Evolutionary conservation across 306 rosid genomes (phyloP).

Genomic region (Vicia villosa): DNA sequence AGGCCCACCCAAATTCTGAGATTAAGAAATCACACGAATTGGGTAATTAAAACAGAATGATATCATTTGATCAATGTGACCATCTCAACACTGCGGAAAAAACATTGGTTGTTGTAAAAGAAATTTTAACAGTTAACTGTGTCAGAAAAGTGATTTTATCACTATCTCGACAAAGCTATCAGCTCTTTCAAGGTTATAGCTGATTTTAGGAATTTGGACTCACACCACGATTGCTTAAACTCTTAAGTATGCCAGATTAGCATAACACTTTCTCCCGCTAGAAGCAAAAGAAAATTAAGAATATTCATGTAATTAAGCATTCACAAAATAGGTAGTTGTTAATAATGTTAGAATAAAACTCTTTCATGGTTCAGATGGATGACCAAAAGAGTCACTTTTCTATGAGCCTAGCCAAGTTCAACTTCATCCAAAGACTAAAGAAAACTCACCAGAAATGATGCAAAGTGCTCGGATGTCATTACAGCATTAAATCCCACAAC

Average conservation of each 20-base stretch:
- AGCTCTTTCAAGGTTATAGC: conserved; percentile 16
- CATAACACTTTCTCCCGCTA: neutral
- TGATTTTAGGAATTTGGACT: conserved; percentile 8
- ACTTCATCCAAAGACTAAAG: conserved; percentile 8
- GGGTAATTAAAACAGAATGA: neutral
- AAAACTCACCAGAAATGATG: conserved; percentile 85
- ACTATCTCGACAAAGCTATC: conserved; percentile 15
- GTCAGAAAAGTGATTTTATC: neutral
- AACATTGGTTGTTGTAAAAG: neutral
- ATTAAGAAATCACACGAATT: neutral
- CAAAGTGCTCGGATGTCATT: conserved; percentile 98
- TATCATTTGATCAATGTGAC: neutral
- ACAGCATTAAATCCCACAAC: conserved; percentile 99
- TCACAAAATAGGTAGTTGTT: conserved; percentile 3
- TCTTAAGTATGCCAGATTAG: neutral
- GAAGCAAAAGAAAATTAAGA: conserved; percentile 1
- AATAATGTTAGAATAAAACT: conserved; percentile 5
- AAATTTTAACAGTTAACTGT: conserved; percentile 4
- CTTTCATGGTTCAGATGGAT: neutral
- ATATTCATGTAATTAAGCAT: neutral
- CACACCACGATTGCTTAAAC: neutral
- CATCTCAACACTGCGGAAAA: neutral
- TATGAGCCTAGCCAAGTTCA: conserved; percentile 7
- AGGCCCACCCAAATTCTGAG: too few species aligned
- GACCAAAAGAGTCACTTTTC: neutral